phyloP scores from a whole-genome alignment of 2,329 filamentous ascomycete species.

The Drechslerella stenobrocha region DNA sequence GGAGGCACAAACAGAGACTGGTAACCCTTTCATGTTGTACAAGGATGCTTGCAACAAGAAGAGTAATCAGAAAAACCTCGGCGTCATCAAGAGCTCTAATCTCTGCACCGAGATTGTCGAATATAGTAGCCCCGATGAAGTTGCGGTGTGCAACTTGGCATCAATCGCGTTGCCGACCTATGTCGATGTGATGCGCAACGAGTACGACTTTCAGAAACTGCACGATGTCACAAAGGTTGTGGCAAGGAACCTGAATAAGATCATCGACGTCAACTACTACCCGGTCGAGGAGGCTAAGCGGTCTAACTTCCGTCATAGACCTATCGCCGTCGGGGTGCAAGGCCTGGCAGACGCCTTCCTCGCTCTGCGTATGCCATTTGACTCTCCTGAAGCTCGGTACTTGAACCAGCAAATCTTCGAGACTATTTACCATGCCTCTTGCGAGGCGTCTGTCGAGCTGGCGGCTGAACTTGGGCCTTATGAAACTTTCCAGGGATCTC shows the following conservation, averaged over 20 bases:
- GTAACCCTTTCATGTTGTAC: conserved; percentile 99
- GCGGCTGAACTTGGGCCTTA: conserved; percentile 84
- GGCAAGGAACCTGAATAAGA: conserved; percentile 93
- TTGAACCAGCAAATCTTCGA: conserved; percentile 99
- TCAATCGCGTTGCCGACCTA: conserved; percentile 89
- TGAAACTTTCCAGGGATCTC: conserved; percentile 86
- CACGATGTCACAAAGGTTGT: conserved; percentile 93
- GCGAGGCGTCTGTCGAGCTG: conserved; percentile 85
- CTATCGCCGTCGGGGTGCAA: conserved; percentile 94
- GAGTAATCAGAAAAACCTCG: conserved; percentile 99
- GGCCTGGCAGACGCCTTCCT: conserved; percentile 98
- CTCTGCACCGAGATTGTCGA: conserved; percentile 98
- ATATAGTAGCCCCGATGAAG: conserved; percentile 95
- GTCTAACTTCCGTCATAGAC: conserved; percentile 96
- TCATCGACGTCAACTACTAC: conserved; percentile 98
- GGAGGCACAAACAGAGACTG: conserved; percentile 97
- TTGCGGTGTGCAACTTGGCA: conserved; percentile 96
- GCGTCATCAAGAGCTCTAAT: conserved; percentile 97
- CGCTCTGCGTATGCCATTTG: conserved; percentile 92
- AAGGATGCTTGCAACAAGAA: conserved; percentile 98
- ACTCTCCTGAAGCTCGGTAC: conserved; percentile 88
- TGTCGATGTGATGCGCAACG: conserved; percentile 80
- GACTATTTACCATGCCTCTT: conserved; percentile 95
- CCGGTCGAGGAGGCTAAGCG: conserved; percentile 90
- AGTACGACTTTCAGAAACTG: conserved; percentile 94